Evolutionary conservation across 768 basidiomycete species (phyloP), one percentile per base, ranked within the genome.

Genomic region (Fibroporia radiculosa): DNA sequence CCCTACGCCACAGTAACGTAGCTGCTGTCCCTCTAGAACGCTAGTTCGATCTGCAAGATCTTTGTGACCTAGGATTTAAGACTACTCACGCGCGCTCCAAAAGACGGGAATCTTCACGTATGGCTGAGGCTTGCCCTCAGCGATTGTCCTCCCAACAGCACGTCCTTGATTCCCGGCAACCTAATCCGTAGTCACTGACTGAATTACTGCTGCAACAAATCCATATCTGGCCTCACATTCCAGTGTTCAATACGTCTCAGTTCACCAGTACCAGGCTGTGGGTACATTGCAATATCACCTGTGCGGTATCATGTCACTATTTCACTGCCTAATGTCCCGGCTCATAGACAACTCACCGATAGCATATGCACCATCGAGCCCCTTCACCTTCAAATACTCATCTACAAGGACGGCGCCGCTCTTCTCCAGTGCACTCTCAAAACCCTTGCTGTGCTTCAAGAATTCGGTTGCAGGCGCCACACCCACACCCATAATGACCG

Each of bases 161-260:
- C 90, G 77, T 2, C 90, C 92, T 47, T 85, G 84, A 61, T 93
- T 93, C 37, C 80, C 80, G 13, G 91, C 90, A 46, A 92, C 83
- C 80, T 84, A 35, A 26, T 18, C 2, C 39, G 26, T 37, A 2
- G 36, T 47, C 19, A 37, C 37, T 43, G 31, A 44, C 10, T 14
- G 20, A 31, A 13, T 11, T 13, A 11, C 19, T 6, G 12, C 29
- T n/a, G 23, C 11, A 24, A n/a, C 11, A 47, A 13, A 18, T 40
- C 16, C 37, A 31, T 10, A 20, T 4, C 25, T n/a, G n/a, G n/a
- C 50, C 77, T 32, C 43, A 84, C 89, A 65, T 91, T 91, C 90
- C 92, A 95, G 63, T 95, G 92, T 63, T 95, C 91, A 46, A 93
- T 81, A 39, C 90, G 66, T 22, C 67, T 67, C 33, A 65, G 60